Evolutionary conservation across 1,284 basidiomycete species (phyloP).

Genomic region (Phenoliferia sp.): DNA sequence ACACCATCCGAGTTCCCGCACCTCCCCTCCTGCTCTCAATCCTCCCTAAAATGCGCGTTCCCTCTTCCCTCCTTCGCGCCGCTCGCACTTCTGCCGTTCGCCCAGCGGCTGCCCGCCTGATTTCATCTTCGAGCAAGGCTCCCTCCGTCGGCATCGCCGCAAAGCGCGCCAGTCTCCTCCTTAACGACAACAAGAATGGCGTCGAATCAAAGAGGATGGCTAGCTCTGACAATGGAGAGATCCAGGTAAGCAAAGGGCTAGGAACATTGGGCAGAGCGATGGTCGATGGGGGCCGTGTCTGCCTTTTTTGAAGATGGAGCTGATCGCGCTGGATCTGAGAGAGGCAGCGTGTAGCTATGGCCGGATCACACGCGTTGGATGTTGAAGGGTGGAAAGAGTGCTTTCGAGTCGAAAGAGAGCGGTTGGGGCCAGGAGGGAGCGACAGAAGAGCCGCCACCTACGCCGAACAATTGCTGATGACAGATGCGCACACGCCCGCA

Average conservation of each 20-base stretch:
- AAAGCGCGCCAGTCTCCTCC: conserved; percentile 9
- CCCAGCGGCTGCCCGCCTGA: conserved; percentile 5
- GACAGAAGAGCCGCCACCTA: not conserved
- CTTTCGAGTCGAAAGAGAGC: no score
- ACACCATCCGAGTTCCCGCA: no score
- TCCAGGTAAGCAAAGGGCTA: conserved; percentile 14
- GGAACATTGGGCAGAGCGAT: not conserved
- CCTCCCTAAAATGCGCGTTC: not conserved
- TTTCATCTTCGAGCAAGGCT: conserved; percentile 1
- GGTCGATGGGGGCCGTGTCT: not conserved
- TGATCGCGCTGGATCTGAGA: not conserved
- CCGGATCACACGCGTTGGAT: not conserved
- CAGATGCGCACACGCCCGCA: conserved; percentile 40
- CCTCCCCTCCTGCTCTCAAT: not conserved
- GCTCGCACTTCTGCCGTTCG: conserved; percentile 10
- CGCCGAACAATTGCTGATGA: not conserved
- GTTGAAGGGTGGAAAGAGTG: no score
- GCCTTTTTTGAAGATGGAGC: not conserved
- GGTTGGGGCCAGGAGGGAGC: not conserved
- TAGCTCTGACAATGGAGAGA: conserved; percentile 24
- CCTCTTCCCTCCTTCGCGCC: conserved; percentile 3
- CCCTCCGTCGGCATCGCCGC: conserved; percentile 8
- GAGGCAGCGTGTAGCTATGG: not conserved
- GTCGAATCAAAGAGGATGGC: conserved; percentile 14
- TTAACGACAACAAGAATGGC: conserved; percentile 5